A percentile compares a stretch with the other conserved stretches of the same genome.
Evolutionary conservation across 805 yeast genomes (phyloP).

Genomic region (Saturnispora dispora): DNA sequence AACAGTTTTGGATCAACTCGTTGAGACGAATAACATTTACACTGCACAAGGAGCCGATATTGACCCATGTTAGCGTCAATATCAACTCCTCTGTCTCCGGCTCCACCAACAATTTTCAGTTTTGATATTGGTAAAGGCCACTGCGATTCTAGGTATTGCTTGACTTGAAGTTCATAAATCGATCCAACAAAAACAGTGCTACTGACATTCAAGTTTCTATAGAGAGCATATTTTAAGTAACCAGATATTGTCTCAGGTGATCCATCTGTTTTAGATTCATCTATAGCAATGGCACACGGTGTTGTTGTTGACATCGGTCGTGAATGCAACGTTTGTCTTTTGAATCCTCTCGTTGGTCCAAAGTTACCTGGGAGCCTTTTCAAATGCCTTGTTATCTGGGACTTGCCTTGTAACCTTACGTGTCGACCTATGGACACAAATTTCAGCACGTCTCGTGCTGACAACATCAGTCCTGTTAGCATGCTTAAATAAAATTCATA

Average conservation of each 20-base stretch:
- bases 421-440: constrained; percentile 1
- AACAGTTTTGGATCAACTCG: constrained; percentile 38
- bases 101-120: constrained; percentile 44
- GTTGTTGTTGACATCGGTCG: constrained; percentile 7
- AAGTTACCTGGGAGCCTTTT: neutral
- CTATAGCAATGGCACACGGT: neutral
- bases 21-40: constrained; percentile 37
- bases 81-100: constrained; percentile 50
- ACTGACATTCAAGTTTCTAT: constrained; percentile 32
- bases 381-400: neutral
- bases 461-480: constrained; percentile 2
- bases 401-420: neutral
- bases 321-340: neutral
- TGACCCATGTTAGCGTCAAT: constrained; percentile 32
- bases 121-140: constrained; percentile 11
- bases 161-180: constrained; percentile 40
- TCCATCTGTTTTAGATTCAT: constrained; percentile 12
- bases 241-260: constrained; percentile 21
- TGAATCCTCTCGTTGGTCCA: neutral
- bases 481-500: neutral
- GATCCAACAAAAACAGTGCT: constrained; percentile 48
- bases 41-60: constrained; percentile 42
- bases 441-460: neutral
- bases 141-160: constrained; percentile 29
- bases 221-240: constrained; percentile 26